These are phyloP conservation scores for Piper longum DNA, from an alignment of 164 flowering plant species.

Conservation along the genomic window DNA sequence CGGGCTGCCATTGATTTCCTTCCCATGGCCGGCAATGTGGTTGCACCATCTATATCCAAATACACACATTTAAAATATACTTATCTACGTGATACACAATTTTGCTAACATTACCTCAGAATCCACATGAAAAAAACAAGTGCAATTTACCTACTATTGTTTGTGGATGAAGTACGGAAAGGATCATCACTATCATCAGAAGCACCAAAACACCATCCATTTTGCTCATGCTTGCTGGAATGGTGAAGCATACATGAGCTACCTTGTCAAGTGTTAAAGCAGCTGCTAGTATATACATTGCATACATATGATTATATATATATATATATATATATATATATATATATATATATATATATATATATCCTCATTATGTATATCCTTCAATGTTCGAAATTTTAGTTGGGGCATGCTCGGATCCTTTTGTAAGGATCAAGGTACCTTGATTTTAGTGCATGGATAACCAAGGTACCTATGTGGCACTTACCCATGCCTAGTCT, in stretches of 20 bases:
- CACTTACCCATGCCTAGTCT: background rate
- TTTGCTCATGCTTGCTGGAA: background rate
- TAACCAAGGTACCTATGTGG: no score
- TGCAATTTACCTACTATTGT: background rate
- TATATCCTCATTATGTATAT: no score
- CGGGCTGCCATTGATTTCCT: background rate
- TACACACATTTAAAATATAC: no score
- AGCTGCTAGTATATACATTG: background rate
- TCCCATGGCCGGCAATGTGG: constrained; percentile 1
- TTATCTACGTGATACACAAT: background rate
- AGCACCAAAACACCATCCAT: background rate
- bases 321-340: no score
- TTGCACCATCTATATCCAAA: background rate
- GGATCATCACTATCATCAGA: constrained; percentile 1
- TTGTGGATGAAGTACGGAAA: background rate
- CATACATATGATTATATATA: no score
- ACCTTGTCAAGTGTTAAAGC: background rate
- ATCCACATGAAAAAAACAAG: background rate
- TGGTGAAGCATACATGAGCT: background rate
- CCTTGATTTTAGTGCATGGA: background rate
- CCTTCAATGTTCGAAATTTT: background rate
- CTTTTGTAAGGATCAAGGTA: background rate
- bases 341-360: no score
- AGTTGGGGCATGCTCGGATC: background rate
- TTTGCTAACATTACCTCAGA: no score